phyloP scores from a whole-genome alignment of 495 filamentous ascomycete species.

The Hypoxylon rickii region DNA sequence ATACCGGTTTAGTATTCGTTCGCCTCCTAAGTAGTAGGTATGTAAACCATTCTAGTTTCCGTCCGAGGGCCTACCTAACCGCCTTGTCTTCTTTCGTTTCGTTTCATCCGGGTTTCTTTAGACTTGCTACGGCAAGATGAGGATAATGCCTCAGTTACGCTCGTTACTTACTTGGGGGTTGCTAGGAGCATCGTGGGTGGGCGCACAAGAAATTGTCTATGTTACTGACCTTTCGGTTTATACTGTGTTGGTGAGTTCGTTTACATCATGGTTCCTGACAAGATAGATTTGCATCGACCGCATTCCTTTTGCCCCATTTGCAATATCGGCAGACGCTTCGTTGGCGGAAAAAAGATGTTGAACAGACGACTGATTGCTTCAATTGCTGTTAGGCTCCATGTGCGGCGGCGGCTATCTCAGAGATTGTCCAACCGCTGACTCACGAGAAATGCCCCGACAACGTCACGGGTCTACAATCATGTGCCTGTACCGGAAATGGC shows the following conservation, averaged over 20 bases:
- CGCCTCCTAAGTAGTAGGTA: no score
- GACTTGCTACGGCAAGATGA: not conserved
- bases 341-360: not conserved
- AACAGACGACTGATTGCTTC: not conserved
- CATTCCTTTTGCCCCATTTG: no score
- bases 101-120: no score
- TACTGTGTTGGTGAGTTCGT: slow-evolving; percentile 43
- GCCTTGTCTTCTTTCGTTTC: no score
- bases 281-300: no score
- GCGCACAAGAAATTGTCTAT: slow-evolving; percentile 42
- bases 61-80: no score
- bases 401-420: slow-evolving; percentile 46
- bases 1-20: no score
- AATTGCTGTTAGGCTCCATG: slow-evolving; percentile 49
- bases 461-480: slow-evolving; percentile 49
- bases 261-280: no score
- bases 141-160: slow-evolving; percentile 15
- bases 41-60: no score
- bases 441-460: slow-evolving; percentile 44
- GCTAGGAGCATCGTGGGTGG: slow-evolving; percentile 14
- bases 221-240: slow-evolving; percentile 51
- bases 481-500: slow-evolving; percentile 55
- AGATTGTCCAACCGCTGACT: slow-evolving; percentile 48
- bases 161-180: slow-evolving; percentile 18
- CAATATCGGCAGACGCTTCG: not conserved